Conservation (phyloP, 805 yeast genomes). For the Suhomyces canberraensis region DNA sequence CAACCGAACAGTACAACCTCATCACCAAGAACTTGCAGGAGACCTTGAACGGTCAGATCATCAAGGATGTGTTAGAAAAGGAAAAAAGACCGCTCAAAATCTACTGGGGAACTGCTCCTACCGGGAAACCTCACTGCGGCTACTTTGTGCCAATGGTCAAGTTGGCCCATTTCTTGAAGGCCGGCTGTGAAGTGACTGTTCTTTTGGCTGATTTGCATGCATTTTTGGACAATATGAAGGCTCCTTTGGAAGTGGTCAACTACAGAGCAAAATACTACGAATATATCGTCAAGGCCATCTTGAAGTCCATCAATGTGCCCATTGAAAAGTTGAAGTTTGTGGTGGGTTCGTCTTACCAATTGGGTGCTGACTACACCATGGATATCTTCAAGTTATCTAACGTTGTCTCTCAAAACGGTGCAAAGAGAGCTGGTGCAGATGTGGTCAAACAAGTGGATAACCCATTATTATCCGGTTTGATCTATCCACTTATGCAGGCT, state of each 20-base stretch:
- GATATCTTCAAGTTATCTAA: constrained; percentile 87
- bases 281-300: constrained; percentile 75
- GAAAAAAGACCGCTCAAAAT: constrained; percentile 79
- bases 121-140: constrained; percentile 98
- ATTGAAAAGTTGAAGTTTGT: constrained; percentile 83
- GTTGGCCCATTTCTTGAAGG: constrained; percentile 88
- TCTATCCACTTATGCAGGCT: constrained; percentile 98
- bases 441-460: constrained; percentile 96
- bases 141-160: constrained; percentile 98
- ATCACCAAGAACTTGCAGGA: constrained; percentile 90
- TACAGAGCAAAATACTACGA: constrained; percentile 91
- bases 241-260: constrained; percentile 86
- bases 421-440: constrained; percentile 99
- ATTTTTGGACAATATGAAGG: constrained; percentile 96
- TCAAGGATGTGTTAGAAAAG: constrained; percentile 75
- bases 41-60: constrained; percentile 82
- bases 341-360: constrained; percentile 88
- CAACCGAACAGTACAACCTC: constrained; percentile 64
- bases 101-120: constrained; percentile 99
- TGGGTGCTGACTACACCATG: constrained; percentile 72
- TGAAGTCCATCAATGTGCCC: constrained; percentile 85
- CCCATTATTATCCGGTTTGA: constrained; percentile 88
- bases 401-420: constrained; percentile 87
- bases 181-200: constrained; percentile 93
- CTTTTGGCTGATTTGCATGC: constrained; percentile 95